Conservation (phyloP, 441 rosid species). For the Arabidopsis hybrid region DNA sequence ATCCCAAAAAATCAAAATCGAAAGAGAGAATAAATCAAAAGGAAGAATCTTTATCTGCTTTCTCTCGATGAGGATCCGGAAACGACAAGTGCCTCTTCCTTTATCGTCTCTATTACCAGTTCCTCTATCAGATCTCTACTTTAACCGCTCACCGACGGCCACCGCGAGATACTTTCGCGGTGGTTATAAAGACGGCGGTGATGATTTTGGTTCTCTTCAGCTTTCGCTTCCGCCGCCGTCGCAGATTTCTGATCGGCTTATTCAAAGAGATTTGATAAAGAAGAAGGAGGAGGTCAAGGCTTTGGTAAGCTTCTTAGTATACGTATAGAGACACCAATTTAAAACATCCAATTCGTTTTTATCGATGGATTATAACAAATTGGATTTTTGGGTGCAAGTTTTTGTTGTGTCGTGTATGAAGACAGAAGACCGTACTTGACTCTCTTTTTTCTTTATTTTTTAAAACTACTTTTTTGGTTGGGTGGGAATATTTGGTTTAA, state of each 20-base stretch:
- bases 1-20: neutral
- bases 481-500: slow-evolving; percentile 26
- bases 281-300: slow-evolving; percentile 32
- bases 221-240: slow-evolving; percentile 40
- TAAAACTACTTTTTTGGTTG: slow-evolving; percentile 1
- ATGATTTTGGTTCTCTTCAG: slow-evolving; percentile 34
- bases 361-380: neutral
- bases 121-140: slow-evolving; percentile 86
- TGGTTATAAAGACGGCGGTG: slow-evolving; percentile 32
- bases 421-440: slow-evolving; percentile 5
- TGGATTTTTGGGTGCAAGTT: slow-evolving; percentile 45
- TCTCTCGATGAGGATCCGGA: slow-evolving; percentile 90
- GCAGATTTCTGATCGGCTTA: slow-evolving; percentile 53
- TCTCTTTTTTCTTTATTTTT: neutral
- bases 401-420: slow-evolving; percentile 15
- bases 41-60: slow-evolving; percentile 22
- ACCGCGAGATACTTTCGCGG: slow-evolving; percentile 45
- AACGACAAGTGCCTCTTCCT: slow-evolving; percentile 75
- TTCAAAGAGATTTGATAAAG: slow-evolving; percentile 30
- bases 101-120: slow-evolving; percentile 79
- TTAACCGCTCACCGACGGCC: slow-evolving; percentile 65
- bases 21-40: neutral
- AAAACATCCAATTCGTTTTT: slow-evolving; percentile 4
- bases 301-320: slow-evolving; percentile 47
- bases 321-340: neutral